Percentiles rank a stretch among this genome's conserved stretches.
Evolutionary conservation across 768 basidiomycete genomes (phyloP).

Genomic region (Pleurotus ostreatus): DNA sequence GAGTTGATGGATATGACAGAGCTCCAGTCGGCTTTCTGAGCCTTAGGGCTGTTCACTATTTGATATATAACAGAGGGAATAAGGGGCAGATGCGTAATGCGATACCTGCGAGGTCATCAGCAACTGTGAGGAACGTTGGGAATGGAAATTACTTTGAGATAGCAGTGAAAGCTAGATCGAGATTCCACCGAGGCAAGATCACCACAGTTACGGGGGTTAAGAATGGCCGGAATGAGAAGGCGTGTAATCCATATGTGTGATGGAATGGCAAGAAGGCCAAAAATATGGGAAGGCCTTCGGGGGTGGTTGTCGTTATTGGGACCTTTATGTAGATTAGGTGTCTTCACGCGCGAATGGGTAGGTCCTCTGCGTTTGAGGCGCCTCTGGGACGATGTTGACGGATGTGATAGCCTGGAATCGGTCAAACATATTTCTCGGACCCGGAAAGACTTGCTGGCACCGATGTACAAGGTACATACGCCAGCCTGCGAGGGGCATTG

Average conservation of each 20-base stretch:
- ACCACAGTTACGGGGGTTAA: slow-evolving; percentile 43
- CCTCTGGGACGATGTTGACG: slow-evolving; percentile 9
- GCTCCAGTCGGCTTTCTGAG: slow-evolving; percentile 48
- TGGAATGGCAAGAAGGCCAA: slow-evolving; percentile 67
- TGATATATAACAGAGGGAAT: slow-evolving; percentile 68
- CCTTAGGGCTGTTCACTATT: slow-evolving; percentile 52
- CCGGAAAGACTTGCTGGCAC: slow-evolving; percentile 67
- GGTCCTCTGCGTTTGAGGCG: not conserved
- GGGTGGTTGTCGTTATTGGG: slow-evolving; percentile 67
- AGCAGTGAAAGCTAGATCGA: slow-evolving; percentile 41
- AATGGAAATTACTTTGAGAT: slow-evolving; percentile 55
- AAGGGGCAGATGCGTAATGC: slow-evolving; percentile 42
- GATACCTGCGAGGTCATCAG: slow-evolving; percentile 37
- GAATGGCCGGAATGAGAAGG: slow-evolving; percentile 44
- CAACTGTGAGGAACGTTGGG: not conserved
- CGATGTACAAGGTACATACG: slow-evolving; percentile 80
- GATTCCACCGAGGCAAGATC: slow-evolving; percentile 60
- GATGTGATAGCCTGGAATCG: slow-evolving; percentile 60
- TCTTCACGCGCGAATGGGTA: slow-evolving; percentile 91
- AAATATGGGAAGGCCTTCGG: slow-evolving; percentile 40
- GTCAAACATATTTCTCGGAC: slow-evolving; percentile 80
- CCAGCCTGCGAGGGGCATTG: slow-evolving; percentile 82
- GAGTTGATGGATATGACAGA: slow-evolving; percentile 38
- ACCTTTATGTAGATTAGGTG: slow-evolving; percentile 76
- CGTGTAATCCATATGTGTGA: slow-evolving; percentile 62